These are phyloP conservation scores for Tolypocladium capitatum DNA, from an alignment of 2,329 filamentous ascomycete species.

Conservation along the genomic window DNA sequence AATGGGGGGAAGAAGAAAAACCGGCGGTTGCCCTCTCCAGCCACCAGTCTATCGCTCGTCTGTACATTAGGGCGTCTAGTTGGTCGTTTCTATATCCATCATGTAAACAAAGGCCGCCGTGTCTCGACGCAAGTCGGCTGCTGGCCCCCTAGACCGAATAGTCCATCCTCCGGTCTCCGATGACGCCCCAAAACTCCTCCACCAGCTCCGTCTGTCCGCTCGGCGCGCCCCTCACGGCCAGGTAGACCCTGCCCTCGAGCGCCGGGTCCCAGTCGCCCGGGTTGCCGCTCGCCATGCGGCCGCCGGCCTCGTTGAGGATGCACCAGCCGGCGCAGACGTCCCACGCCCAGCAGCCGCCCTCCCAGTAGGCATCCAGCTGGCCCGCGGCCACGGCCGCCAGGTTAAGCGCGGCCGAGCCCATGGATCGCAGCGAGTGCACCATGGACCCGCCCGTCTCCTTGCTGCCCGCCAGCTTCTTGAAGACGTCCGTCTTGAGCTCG, in stretches of 20 bases:
- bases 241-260: constrained; percentile 46
- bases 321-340: constrained; percentile 75
- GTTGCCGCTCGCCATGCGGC: constrained; percentile 59
- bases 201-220: constrained; percentile 47
- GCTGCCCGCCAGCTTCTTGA: constrained; percentile 43
- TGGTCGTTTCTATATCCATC: neutral
- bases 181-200: constrained; percentile 49
- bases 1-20: too few species aligned
- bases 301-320: constrained; percentile 61
- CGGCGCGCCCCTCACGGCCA: constrained; percentile 48
- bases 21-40: too few species aligned
- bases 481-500: constrained; percentile 53
- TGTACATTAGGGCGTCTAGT: neutral
- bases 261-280: constrained; percentile 55
- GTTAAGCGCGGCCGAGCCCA: constrained; percentile 65
- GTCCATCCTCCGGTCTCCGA: constrained; percentile 40
- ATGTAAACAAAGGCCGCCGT: neutral
- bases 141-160: constrained; percentile 19
- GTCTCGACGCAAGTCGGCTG: neutral
- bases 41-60: neutral
- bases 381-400: constrained; percentile 60
- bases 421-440: constrained; percentile 59
- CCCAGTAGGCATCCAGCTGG: constrained; percentile 64
- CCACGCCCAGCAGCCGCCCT: constrained; percentile 76
- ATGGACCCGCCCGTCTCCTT: constrained; percentile 56